Conservation (phyloP, 208 protist genomes). For the Trypanosoma avium region DNA sequence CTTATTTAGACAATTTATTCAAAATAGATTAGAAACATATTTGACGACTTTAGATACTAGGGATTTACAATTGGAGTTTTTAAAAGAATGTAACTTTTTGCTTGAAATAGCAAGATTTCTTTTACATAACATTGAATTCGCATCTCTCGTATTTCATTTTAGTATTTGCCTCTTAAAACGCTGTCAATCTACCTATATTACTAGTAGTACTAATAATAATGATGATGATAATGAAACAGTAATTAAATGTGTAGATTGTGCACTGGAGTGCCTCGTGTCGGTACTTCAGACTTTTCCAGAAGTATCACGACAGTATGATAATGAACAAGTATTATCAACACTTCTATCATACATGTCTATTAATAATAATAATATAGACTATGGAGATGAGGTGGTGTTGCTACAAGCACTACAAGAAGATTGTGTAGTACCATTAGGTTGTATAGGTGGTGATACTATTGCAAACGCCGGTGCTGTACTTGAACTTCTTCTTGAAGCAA, state of each 20-base stretch:
- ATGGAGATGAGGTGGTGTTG: slow-evolving; percentile 16
- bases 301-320: slow-evolving; percentile 25
- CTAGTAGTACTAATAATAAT: background rate
- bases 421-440: slow-evolving; percentile 59
- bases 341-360: slow-evolving; percentile 45
- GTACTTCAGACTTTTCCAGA: slow-evolving; percentile 48
- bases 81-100: slow-evolving; percentile 11
- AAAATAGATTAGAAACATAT: background rate
- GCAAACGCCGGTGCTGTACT: slow-evolving; percentile 40
- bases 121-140: slow-evolving; percentile 32
- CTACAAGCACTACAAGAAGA: slow-evolving; percentile 50
- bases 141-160: slow-evolving; percentile 28
- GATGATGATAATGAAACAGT: background rate
- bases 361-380: background rate
- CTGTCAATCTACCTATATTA: slow-evolving; percentile 17
- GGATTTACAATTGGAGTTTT: background rate
- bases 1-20: slow-evolving; percentile 29
- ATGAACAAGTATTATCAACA: slow-evolving; percentile 26
- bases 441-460: slow-evolving; percentile 44
- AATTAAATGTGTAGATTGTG: slow-evolving; percentile 29
- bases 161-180: slow-evolving; percentile 31
- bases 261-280: slow-evolving; percentile 44
- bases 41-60: background rate
- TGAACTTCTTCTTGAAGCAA: slow-evolving; percentile 55
- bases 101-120: slow-evolving; percentile 38